A percentile compares a stretch with the other conserved stretches of the same genome.
These are phyloP conservation scores for Hyaloscypha variabilis DNA, from an alignment of 495 filamentous ascomycete genomes.

Conservation along the genomic window DNA sequence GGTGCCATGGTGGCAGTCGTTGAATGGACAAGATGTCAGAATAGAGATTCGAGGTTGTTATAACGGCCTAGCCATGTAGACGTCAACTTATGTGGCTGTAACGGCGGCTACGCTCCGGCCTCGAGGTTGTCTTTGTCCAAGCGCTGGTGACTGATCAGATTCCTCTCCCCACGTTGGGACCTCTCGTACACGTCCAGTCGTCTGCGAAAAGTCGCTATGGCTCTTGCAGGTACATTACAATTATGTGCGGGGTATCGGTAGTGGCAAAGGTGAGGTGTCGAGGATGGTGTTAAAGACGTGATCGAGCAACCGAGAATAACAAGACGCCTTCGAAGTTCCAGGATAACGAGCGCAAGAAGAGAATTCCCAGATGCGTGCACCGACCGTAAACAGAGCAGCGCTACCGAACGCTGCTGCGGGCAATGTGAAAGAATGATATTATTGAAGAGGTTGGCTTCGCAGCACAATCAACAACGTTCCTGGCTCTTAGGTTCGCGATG, in stretches of 20 bases:
- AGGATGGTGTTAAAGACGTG: constrained; percentile 2
- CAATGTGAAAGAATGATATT: constrained; percentile 1
- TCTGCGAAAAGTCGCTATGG: constrained; percentile 17
- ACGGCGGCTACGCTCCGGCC: constrained; percentile 10
- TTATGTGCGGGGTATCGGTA: constrained; percentile 9
- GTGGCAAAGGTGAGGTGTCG: not conserved
- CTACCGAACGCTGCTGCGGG: not conserved
- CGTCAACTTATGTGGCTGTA: constrained; percentile 7
- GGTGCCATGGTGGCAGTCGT: constrained; percentile 66
- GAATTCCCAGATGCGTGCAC: constrained; percentile 2
- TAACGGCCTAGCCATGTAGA: constrained; percentile 31
- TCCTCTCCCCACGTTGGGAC: not conserved
- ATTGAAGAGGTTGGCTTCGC: constrained; percentile 10
- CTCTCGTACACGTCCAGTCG: not conserved
- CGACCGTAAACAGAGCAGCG: not conserved
- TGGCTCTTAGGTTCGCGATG: constrained; percentile 25
- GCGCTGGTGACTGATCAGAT: constrained; percentile 4
- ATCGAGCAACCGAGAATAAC: constrained; percentile 10
- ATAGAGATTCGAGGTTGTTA: constrained; percentile 24
- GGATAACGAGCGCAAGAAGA: constrained; percentile 19
- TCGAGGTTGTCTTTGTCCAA: constrained; percentile 18
- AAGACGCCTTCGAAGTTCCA: not conserved
- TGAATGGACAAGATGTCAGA: constrained; percentile 8
- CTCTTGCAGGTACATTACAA: constrained; percentile 20
- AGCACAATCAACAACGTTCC: constrained; percentile 26